Evolutionary conservation across 352 stramenopile genomes (phyloP).

Genomic region (Pythium coloratum): DNA sequence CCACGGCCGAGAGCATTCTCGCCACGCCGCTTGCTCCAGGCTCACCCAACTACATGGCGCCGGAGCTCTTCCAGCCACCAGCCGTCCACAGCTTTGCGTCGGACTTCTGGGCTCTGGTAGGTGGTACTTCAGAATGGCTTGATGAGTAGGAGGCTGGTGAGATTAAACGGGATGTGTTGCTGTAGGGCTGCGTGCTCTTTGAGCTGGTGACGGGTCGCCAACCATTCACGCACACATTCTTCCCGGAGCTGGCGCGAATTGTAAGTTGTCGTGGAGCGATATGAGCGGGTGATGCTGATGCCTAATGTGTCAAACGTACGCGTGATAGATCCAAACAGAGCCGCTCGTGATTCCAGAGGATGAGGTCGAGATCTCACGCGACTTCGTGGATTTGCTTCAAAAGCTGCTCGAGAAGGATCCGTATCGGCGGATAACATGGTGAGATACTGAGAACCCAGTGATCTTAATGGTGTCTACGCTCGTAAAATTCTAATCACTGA

Average conservation of each 20-base stretch:
- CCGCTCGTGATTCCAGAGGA: conserved; percentile 40
- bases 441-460: neutral
- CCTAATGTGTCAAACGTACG: too few species aligned
- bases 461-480: neutral
- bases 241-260: conserved; percentile 66
- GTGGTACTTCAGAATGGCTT: neutral
- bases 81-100: conserved; percentile 89
- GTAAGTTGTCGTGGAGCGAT: conserved; percentile 28
- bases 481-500: neutral
- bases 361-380: conserved; percentile 51
- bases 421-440: conserved; percentile 76
- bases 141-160: neutral
- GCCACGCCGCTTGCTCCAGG: conserved; percentile 51
- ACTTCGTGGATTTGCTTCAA: conserved; percentile 59
- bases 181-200: conserved; percentile 79
- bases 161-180: neutral
- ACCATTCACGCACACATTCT: conserved; percentile 75
- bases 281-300: too few species aligned
- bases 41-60: conserved; percentile 91
- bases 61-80: conserved; percentile 87
- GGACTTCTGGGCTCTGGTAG: conserved; percentile 85
- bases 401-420: conserved; percentile 72
- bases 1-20: conserved; percentile 40
- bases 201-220: conserved; percentile 67
- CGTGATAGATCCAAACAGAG: conserved; percentile 70